These are phyloP conservation scores for Nicotiana obtusifolia DNA, from an alignment of 257 asterid species.

Conservation along the genomic window DNA sequence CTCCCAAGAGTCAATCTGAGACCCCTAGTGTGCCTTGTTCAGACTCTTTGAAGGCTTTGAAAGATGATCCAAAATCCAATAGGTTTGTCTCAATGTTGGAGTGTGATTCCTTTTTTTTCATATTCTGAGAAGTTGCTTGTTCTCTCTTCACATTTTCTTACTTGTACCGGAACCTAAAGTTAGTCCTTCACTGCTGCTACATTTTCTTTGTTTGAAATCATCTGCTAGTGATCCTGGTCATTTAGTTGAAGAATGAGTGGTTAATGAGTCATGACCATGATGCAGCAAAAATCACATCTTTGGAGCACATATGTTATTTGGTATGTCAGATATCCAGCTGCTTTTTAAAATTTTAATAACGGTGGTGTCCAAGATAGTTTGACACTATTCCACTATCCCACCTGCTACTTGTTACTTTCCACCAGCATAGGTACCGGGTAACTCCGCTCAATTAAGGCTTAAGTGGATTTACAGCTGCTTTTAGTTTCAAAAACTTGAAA, in stretches of 20 bases:
- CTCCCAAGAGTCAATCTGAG: conserved; percentile 30
- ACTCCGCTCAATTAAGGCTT: too few relatives aligned
- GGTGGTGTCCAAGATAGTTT: too few relatives aligned
- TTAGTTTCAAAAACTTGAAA: too few relatives aligned
- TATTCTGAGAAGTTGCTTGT: too few relatives aligned
- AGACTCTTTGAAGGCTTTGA: conserved; percentile 54
- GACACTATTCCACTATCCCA: not conserved
- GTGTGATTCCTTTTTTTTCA: not conserved
- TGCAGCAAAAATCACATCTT: not conserved
- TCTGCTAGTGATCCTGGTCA: not conserved
- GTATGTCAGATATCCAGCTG: not conserved
- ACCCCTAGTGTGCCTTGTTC: conserved; percentile 28
- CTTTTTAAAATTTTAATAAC: too few relatives aligned
- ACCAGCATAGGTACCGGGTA: too few relatives aligned
- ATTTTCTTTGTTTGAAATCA: not conserved
- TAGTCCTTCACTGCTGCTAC: not conserved
- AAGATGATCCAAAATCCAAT: conserved; percentile 73
- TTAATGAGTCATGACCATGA: not conserved
- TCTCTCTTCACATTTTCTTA: too few relatives aligned
- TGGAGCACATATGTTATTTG: not conserved
- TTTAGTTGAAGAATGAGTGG: not conserved
- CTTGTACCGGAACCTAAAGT: too few relatives aligned
- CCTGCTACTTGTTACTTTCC: not conserved
- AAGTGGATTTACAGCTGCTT: too few relatives aligned
- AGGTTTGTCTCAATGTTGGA: conserved; percentile 38